Base-by-base conservation (phyloP, 202 grass and related monocot genomes). In the Hordeum pubiflorum region DNA sequence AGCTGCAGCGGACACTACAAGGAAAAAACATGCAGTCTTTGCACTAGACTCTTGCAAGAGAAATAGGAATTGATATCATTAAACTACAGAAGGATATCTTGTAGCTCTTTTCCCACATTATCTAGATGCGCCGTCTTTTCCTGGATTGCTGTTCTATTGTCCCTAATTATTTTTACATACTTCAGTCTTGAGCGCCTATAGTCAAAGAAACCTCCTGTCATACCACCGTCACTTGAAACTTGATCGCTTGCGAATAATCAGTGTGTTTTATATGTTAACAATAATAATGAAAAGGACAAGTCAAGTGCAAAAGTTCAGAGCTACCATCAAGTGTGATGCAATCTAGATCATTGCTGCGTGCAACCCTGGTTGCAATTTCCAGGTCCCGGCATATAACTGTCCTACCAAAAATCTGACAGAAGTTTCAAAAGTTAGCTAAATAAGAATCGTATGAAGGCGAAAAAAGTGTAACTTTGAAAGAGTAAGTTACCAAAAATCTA, bases 191-290 rank as follows among this genome's bases (percentile, higher is more conserved):
- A 97, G 38, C 91, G 91, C 44, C 95, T 91, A 71, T 88, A 97
- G 59, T 97, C 95, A 85, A 94, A 97, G 84, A 92, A 97, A 82
- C 95, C 95, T 72, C 95, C 95, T 64, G 95, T 94, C 95, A 97
- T 97, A 81, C 90, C 95, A 91, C 95, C 95, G 78, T 97, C 94
- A 79, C 82, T 93, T 58, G 84, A 88, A 71, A 97, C 92, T 89
- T 97, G 95, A 88, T 97, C 95, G 78, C 95, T 92, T 97, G 90
- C 81, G 57, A 43, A 77, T 71, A 78, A 82, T 74, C 15, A 76
- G 23, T 78, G 34, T 80, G 17, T 79, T 72, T 78, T 65, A 37
- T 78, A 63, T 81, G 78, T 60, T 21, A 68, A 80, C 70, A 54
- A 36, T 81, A 27, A 81, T 69, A 84, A 37, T 72, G 41, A 82